Conservation (phyloP, 2,329 filamentous ascomycete genomes). For the Aspergillus caelatus region DNA sequence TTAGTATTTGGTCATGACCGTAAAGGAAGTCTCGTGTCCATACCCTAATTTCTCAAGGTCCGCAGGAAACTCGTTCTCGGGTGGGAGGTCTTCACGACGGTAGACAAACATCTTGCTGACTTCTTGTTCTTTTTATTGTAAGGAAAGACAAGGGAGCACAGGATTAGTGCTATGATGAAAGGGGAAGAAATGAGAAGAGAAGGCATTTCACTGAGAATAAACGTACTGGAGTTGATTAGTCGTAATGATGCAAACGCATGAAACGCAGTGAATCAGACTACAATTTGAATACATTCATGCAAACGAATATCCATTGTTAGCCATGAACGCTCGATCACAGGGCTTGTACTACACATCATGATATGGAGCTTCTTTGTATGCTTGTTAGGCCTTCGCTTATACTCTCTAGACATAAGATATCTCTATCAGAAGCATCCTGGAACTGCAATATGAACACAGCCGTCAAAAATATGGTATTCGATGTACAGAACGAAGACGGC, state of each 20-base stretch:
- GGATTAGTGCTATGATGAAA: neutral
- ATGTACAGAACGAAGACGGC: neutral
- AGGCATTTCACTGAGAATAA: neutral
- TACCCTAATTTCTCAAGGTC: conserved; percentile 75
- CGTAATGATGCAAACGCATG: neutral
- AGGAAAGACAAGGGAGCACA: neutral
- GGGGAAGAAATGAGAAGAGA: neutral
- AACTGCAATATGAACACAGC: neutral
- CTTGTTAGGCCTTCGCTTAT: neutral
- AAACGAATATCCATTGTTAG: neutral
- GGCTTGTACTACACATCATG: neutral
- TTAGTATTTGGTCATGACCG: neutral
- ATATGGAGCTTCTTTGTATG: neutral
- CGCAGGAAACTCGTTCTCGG: conserved; percentile 67
- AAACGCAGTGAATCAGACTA: neutral
- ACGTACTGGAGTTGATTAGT: neutral
- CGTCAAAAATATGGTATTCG: neutral
- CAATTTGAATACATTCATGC: neutral
- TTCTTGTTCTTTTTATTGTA: neutral
- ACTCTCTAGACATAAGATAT: neutral
- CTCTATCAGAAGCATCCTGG: no score
- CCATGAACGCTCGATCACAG: neutral
- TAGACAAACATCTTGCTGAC: conserved; percentile 72
- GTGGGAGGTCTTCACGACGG: conserved; percentile 67
- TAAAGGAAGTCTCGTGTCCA: conserved; percentile 20